Evolutionary conservation across 768 basidiomycete genomes (phyloP), one percentile per base, ranked within the genome.

Genomic region (Russula lepida): DNA sequence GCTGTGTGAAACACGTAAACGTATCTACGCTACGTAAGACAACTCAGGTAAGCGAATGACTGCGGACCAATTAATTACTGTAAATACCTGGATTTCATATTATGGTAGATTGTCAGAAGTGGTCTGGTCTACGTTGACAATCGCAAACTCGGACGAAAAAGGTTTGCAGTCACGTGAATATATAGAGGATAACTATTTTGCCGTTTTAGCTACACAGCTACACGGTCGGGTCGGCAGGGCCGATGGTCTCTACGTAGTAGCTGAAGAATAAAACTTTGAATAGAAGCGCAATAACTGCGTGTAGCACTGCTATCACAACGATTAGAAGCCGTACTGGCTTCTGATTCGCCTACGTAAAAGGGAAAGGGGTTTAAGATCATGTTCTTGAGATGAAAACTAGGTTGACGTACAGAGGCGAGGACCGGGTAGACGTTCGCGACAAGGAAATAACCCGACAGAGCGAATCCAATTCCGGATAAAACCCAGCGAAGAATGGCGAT

Each of bases 381-480:
- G 28, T 13, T n/a, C n/a, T 23, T 9, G 13, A 32, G 15, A 15
- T 5, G 17, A 37, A 21, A 37, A 3, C 25, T 9, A 51, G 32
- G 19, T 51, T 51, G 53, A 78, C 88, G 67, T 67, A 95, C 93
- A 9, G 84, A 80, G 37, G 89, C 84, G 30, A 98, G 84, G 55
- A 97, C 81, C 4, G 95, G 95, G 67, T 97, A 98, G 49, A 97
- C 82, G 68, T 94, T 92, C 25, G 79, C 78, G 15, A 80, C 77
- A 30, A 99, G 79, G 79, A 94, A 98, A 76, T 83, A 92, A 2
- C 93, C 92, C 7, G 95, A 98, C 21, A 92, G 74, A 1, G 75
- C 77, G 66, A 89, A 90, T 0, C 84, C 94, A 48, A 84, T 50
- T 13, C 81, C 81, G 21, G 89, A 85, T 30, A 97, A 78, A 2